phyloP scores from a whole-genome alignment of 2,329 filamentous ascomycete species.

The Aspergillus tubingensis region DNA sequence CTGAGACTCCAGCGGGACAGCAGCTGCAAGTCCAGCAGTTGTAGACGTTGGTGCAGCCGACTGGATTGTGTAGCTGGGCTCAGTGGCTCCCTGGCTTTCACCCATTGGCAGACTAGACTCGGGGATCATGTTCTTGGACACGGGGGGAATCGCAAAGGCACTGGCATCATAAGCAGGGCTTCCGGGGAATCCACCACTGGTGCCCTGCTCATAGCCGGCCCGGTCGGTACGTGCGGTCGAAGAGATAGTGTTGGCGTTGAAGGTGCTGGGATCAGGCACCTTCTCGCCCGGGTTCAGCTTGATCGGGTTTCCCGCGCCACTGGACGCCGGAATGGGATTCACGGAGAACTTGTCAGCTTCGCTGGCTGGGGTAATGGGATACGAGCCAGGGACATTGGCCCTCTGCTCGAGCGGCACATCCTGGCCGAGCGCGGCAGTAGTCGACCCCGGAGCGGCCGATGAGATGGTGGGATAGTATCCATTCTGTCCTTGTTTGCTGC shows the following conservation, averaged over 20 bases:
- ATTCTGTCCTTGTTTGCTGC: constrained; percentile 17
- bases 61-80: constrained; percentile 56
- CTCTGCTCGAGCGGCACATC: constrained; percentile 63
- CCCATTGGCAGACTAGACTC: constrained; percentile 79
- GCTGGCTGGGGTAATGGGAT: constrained; percentile 69
- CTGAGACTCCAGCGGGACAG: constrained; percentile 47
- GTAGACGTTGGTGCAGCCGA: constrained; percentile 53
- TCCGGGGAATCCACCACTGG: constrained; percentile 50
- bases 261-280: constrained; percentile 66
- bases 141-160: constrained; percentile 55
- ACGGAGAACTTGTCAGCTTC: constrained; percentile 51
- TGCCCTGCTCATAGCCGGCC: constrained; percentile 80
- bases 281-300: constrained; percentile 76
- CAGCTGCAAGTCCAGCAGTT: constrained; percentile 47
- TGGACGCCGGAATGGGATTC: constrained; percentile 61
- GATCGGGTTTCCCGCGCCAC: constrained; percentile 73
- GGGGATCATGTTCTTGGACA: constrained; percentile 69
- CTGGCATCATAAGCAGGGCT: constrained; percentile 33
- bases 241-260: constrained; percentile 71
- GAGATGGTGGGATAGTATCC: constrained; percentile 56
- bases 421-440: constrained; percentile 69
- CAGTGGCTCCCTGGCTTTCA: constrained; percentile 42
- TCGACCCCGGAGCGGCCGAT: constrained; percentile 66
- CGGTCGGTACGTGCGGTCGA: constrained; percentile 69
- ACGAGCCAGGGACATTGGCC: constrained; percentile 61